phyloP scores from a whole-genome alignment of 345 rosid species.

The Gossypium thurberi region DNA sequence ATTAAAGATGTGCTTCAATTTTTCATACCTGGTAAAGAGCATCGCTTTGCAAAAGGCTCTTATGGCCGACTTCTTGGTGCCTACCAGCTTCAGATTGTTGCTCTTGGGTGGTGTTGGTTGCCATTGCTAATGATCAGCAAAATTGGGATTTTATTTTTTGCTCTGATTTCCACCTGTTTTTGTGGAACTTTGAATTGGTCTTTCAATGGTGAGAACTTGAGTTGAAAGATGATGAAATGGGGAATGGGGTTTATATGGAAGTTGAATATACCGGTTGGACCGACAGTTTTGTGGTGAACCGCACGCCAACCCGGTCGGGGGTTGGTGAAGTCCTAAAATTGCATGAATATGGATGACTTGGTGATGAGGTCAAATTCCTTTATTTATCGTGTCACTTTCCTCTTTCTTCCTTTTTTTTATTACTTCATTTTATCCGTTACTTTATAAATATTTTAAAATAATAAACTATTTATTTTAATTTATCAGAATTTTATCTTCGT shows the following conservation, averaged over 20 bases:
- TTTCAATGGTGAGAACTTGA: not conserved
- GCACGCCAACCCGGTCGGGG: conserved; percentile 23
- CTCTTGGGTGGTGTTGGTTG: conserved; percentile 42
- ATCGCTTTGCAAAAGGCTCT: conserved; percentile 88
- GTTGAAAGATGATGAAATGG: not conserved
- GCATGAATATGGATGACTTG: not conserved
- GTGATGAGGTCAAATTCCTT: not conserved
- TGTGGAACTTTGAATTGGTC: not conserved
- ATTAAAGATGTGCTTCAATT: no score
- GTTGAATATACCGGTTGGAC: conserved; percentile 17
- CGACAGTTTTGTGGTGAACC: conserved; percentile 16
- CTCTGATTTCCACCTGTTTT: not conserved
- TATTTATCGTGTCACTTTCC: no score
- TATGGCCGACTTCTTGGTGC: conserved; percentile 96
- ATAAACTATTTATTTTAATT: no score
- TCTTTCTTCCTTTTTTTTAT: no score
- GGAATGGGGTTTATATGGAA: conserved; percentile 11
- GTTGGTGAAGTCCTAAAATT: conserved; percentile 15
- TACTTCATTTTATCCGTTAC: no score
- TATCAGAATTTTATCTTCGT: no score
- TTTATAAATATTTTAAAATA: no score
- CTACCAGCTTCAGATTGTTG: conserved; percentile 46
- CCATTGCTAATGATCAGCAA: conserved; percentile 26
- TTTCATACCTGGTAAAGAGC: conserved; percentile 78
- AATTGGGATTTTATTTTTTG: not conserved